These are phyloP conservation scores for Sugiyamaella japonica DNA, from an alignment of 1,139 yeast species.

Conservation along the genomic window DNA sequence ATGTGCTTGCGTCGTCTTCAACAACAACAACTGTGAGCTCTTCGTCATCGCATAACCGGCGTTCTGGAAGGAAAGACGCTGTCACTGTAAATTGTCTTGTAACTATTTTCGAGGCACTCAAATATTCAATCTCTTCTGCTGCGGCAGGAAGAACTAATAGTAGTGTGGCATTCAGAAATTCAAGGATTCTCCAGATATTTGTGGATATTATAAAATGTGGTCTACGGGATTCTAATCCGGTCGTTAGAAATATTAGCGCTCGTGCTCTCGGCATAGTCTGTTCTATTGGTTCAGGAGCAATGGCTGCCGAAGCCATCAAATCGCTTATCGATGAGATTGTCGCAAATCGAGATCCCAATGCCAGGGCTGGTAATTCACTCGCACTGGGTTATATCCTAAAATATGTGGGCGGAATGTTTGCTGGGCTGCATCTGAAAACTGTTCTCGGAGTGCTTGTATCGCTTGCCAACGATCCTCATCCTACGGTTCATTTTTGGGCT, in stretches of 20 bases:
- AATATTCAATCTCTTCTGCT: slow-evolving; percentile 21
- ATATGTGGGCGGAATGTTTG: slow-evolving; percentile 47
- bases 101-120: slow-evolving; percentile 61
- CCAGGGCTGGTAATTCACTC: slow-evolving; percentile 64
- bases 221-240: slow-evolving; percentile 39
- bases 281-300: slow-evolving; percentile 44
- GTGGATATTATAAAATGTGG: slow-evolving; percentile 59
- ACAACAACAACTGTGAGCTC: not conserved
- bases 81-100: slow-evolving; percentile 61
- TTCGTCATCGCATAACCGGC: slow-evolving; percentile 37
- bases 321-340: slow-evolving; percentile 62
- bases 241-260: slow-evolving; percentile 53
- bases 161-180: slow-evolving; percentile 27
- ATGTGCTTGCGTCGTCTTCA: slow-evolving; percentile 37
- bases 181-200: slow-evolving; percentile 47
- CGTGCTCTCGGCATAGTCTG: slow-evolving; percentile 66
- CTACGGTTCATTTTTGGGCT: slow-evolving; percentile 74
- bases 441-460: slow-evolving; percentile 61
- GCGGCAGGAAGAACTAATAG: slow-evolving; percentile 18
- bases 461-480: slow-evolving; percentile 77
- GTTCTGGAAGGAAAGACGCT: slow-evolving; percentile 43
- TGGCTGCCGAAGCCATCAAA: slow-evolving; percentile 52
- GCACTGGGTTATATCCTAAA: slow-evolving; percentile 62
- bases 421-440: slow-evolving; percentile 42
- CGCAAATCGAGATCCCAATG: slow-evolving; percentile 57